These are phyloP conservation scores for Geoglossum cookeanum DNA, from an alignment of 2,329 filamentous ascomycete genomes.

Conservation along the genomic window DNA sequence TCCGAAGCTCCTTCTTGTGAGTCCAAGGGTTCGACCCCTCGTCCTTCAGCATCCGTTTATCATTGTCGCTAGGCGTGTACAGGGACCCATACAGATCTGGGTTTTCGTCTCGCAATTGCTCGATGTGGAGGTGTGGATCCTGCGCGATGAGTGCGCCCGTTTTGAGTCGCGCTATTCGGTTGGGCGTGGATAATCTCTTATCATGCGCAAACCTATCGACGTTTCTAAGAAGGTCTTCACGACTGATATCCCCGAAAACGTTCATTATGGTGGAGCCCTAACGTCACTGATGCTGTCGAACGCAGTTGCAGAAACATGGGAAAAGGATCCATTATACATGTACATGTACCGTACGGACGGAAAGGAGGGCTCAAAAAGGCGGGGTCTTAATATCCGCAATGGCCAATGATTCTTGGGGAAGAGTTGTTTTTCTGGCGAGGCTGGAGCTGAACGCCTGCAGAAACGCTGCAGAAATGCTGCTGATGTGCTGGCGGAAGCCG, in stretches of 20 bases:
- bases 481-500: too few species aligned
- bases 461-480: too few species aligned
- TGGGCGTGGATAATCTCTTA: slow-evolving; percentile 38
- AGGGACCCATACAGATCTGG: slow-evolving; percentile 13
- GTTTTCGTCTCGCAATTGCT: slow-evolving; percentile 18
- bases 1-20: slow-evolving; percentile 37
- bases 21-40: slow-evolving; percentile 51
- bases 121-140: slow-evolving; percentile 13
- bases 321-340: too few species aligned
- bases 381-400: too few species aligned
- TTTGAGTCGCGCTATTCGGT: slow-evolving; percentile 30
- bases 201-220: slow-evolving; percentile 42
- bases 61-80: slow-evolving; percentile 21
- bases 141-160: slow-evolving; percentile 60
- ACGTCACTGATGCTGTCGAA: too few species aligned
- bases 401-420: too few species aligned
- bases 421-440: too few species aligned
- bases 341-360: too few species aligned
- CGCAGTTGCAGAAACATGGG: too few species aligned
- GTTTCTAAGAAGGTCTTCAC: slow-evolving; percentile 29
- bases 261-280: slow-evolving; percentile 17
- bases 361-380: too few species aligned
- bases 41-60: slow-evolving; percentile 38
- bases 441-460: too few species aligned
- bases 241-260: slow-evolving; percentile 35